Evolutionary conservation across 352 stramenopile genomes (phyloP), one percentile per base, ranked within the genome.

Genomic region (Pythium sp.): DNA sequence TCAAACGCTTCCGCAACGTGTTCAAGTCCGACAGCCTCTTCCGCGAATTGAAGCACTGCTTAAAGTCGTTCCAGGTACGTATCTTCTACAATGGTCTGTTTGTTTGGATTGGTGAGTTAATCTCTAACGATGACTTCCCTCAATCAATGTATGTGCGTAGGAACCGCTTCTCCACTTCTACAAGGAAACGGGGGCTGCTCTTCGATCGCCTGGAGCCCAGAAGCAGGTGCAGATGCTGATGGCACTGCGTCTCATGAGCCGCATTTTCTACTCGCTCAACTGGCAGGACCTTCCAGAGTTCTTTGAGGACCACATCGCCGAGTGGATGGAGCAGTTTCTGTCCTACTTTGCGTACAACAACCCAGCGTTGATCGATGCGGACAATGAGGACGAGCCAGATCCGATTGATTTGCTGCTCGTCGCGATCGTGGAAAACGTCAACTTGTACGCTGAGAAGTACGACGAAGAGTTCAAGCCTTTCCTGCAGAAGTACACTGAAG

Each of bases 191-290:
- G 82, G 83, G 2, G 70, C 76, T 0, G 76, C 74, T 9, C 67
- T 96, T 54, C 78, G 79, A 30, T 67, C 79, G 3, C 75, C 80
- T 0, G 74, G 79, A 1, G 70, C 68, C 20, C 58, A 76, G 26
- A 73, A 71, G 28, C 87, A 94, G 54, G 65, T 73, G 24, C 82
- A 92, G 43, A 90, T 97, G 64, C 71, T 97, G 41, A 72, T 78
- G 22, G 79, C 85, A 22, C 71, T 99, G 71, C 84, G 97, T 4
- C 93, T 95, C 55, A 97, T 98, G 74, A 95, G 80, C 72, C 92
- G 98, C 24, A 99, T 99, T 51, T 99, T 98, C 76, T 99, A 97
- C 81, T 99, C 94, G 58, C 86, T 99, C 18, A 99, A 99, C 77
- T 99, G 96, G 92, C 89, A 97, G 69, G 98, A 99, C 79, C 77